Evolutionary conservation across 2,329 filamentous ascomycete species (phyloP).

Genomic region (Neonectria punicea): DNA sequence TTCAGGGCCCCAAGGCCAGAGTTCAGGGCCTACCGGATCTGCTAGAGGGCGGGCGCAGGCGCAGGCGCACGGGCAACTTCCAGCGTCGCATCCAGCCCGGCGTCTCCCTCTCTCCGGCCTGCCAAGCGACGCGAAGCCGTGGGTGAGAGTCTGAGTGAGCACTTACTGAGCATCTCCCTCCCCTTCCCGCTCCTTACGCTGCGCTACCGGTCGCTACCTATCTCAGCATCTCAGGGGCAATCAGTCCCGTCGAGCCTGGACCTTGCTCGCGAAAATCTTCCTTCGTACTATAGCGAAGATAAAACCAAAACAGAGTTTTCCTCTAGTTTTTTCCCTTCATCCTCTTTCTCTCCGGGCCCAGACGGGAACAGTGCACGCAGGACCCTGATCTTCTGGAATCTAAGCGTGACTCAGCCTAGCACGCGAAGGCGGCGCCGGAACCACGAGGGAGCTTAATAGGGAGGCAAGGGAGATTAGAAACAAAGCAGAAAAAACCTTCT

Average conservation of each 20-base stretch:
- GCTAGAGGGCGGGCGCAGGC: background rate
- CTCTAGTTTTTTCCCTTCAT: background rate
- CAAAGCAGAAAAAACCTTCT: conserved; percentile 22
- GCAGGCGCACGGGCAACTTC: background rate
- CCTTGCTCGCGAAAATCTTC: conserved; percentile 4
- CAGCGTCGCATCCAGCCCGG: background rate
- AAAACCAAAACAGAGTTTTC: background rate
- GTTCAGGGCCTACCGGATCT: no score
- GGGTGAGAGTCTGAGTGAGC: background rate
- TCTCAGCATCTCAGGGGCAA: conserved; percentile 38
- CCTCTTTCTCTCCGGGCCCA: background rate
- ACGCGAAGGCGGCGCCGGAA: background rate
- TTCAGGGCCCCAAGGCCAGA: background rate
- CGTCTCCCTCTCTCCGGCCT: conserved; percentile 21
- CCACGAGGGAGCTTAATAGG: background rate
- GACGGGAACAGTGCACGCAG: conserved; percentile 6
- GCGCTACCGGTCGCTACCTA: conserved; percentile 27
- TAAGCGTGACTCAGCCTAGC: conserved; percentile 9
- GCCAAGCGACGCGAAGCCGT: conserved; percentile 12
- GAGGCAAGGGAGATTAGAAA: conserved; percentile 20
- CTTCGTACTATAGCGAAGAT: background rate
- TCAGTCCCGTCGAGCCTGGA: conserved; percentile 9
- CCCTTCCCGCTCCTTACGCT: conserved; percentile 31
- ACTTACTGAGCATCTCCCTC: conserved; percentile 4
- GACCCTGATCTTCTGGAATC: conserved; percentile 3